Evolutionary conservation across 495 filamentous ascomycete genomes (phyloP).

Genomic region (Emericellopsis terricola): DNA sequence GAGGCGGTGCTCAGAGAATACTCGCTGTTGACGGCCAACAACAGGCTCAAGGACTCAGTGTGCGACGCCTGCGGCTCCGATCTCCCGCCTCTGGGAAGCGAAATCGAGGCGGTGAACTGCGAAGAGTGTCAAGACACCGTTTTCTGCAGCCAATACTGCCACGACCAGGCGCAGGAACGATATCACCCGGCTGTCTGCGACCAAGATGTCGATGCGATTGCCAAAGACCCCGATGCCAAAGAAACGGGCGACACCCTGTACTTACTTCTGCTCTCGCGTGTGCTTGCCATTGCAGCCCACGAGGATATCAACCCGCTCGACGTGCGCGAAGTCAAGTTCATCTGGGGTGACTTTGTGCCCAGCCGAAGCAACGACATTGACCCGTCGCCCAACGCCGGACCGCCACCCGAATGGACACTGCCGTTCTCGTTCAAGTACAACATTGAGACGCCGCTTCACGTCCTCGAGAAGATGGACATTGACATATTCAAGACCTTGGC

Average conservation of each 20-base stretch:
- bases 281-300: conserved; percentile 73
- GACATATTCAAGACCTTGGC: conserved; percentile 54
- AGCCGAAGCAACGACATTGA: conserved; percentile 28
- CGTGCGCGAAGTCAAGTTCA: conserved; percentile 70
- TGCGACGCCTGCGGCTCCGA: conserved; percentile 74
- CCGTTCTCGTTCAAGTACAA: conserved; percentile 83
- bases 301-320: conserved; percentile 69
- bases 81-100: conserved; percentile 39
- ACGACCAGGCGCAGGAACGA: conserved; percentile 43
- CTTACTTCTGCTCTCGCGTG: conserved; percentile 56
- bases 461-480: conserved; percentile 81
- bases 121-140: conserved; percentile 63
- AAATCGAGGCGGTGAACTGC: conserved; percentile 38
- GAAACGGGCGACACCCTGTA: conserved; percentile 67
- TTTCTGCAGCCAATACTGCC: conserved; percentile 68
- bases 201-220: conserved; percentile 61
- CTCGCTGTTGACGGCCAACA: conserved; percentile 67
- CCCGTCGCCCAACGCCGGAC: conserved; percentile 26
- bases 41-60: conserved; percentile 56
- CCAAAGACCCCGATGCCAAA: conserved; percentile 53
- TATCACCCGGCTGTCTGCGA: conserved; percentile 86
- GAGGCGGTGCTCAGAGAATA: conserved; percentile 67
- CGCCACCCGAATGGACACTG: conserved; percentile 46
- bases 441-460: conserved; percentile 62
- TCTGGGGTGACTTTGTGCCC: conserved; percentile 68